Conservation (phyloP, 2,329 filamentous ascomycete species). For the Cadophora luteo-olivacea region DNA sequence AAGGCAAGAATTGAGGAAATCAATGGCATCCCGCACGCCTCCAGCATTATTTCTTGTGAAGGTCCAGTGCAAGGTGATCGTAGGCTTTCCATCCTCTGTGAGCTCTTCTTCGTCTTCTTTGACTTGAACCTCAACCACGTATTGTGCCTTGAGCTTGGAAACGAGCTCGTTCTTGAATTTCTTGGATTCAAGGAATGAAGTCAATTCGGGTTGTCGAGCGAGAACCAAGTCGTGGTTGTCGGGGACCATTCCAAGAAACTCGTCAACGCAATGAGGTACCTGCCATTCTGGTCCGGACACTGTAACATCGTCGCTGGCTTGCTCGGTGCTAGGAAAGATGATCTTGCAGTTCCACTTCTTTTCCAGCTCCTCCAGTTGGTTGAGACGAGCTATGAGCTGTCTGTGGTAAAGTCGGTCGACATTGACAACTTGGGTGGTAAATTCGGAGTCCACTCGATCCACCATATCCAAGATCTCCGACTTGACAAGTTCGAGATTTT, state of each 20-base stretch:
- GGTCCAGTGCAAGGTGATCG: slow-evolving; percentile 71
- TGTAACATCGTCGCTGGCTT: slow-evolving; percentile 94
- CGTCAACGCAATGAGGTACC: slow-evolving; percentile 94
- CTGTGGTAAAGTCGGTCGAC: slow-evolving; percentile 96
- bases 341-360: slow-evolving; percentile 99
- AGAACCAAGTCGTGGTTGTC: slow-evolving; percentile 93
- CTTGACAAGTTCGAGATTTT: slow-evolving; percentile 96
- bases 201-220: slow-evolving; percentile 75
- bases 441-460: slow-evolving; percentile 85
- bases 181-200: slow-evolving; percentile 80
- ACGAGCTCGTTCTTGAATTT: slow-evolving; percentile 83
- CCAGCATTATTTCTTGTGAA: slow-evolving; percentile 98
- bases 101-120: slow-evolving; percentile 67
- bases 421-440: slow-evolving; percentile 90
- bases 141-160: slow-evolving; percentile 85
- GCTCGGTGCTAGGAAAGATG: slow-evolving; percentile 95
- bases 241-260: slow-evolving; percentile 96
- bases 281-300: slow-evolving; percentile 98
- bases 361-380: slow-evolving; percentile 92
- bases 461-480: slow-evolving; percentile 99
- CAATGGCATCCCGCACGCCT: slow-evolving; percentile 92
- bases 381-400: slow-evolving; percentile 85
- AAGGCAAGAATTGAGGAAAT: slow-evolving; percentile 86
- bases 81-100: slow-evolving; percentile 63
- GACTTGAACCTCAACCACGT: slow-evolving; percentile 86